Evolutionary conservation across 805 yeast genomes (phyloP), one percentile per base, ranked within the genome.

Genomic region (Candida michaelii): DNA sequence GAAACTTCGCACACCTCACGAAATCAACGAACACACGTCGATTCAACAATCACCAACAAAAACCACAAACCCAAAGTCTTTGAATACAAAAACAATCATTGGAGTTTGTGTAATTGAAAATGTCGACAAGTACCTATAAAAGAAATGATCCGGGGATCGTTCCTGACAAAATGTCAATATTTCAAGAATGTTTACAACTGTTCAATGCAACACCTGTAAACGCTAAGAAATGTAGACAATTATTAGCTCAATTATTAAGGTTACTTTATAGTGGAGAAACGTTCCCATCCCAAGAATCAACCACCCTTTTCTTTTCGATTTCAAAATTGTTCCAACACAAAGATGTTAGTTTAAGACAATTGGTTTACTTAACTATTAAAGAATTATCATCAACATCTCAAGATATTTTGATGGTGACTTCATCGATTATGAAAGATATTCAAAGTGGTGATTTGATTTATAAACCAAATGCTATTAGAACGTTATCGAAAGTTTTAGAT

Each of bases 351-450:
- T 77, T 93, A 60, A 84, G 99, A 65, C 99, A 93, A 69, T 78
- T 87, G 71, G 96, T 91, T 13, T 93, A 91, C 59, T 73, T 93
- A 62, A 91, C 97, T 12, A 89, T 91, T 65, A 93, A 93, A 70
- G 97, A 91, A 64, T 77, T 93, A 49, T 79, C 91, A 38, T 67
- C 83, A 14, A 78, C 85, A 49, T 88, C 97, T 15, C 87, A 88
- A 53, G 97, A 93, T 65, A 89, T 89, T 44, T 77, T 93, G 64
- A 93, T 93, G 98, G 97, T 91, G 19, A 93, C 99, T 19, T 88
- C 97, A 2, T 89, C 96, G 19, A 90, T 93, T 59, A 93, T 93
- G 97, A 90, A 90, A 68, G 99, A 93, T 68, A 88, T 93, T 42
- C 97, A 95, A 68, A 83, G 82, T 51, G 91, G 91, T 44, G 95